Conservation (phyloP, 768 basidiomycete species). For the Mycena crocata region DNA sequence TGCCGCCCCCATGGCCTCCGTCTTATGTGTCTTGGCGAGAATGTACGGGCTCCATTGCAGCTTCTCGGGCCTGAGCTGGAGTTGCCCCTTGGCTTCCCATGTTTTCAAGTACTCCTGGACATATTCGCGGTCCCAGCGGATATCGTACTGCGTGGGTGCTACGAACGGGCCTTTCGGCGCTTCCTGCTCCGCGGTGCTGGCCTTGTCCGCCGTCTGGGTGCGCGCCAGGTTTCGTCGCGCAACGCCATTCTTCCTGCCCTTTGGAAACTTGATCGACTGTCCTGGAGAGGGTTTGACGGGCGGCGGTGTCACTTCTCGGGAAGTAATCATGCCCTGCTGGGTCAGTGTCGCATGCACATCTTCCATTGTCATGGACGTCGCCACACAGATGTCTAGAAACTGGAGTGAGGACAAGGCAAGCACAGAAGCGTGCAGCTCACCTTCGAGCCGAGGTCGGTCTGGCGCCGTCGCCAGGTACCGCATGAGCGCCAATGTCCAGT, state of each 20-base stretch:
- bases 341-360: conserved; percentile 83
- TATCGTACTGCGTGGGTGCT: conserved; percentile 76
- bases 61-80: conserved; percentile 81
- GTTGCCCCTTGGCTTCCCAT: conserved; percentile 84
- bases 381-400: conserved; percentile 75
- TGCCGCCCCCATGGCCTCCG: conserved; percentile 30
- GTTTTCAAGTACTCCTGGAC: conserved; percentile 73
- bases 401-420: conserved; percentile 22
- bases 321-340: conserved; percentile 80
- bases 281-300: conserved; percentile 76
- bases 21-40: conserved; percentile 58
- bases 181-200: conserved; percentile 45
- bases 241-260: conserved; percentile 74
- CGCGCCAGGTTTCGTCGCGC: conserved; percentile 74
- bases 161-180: conserved; percentile 65
- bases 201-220: conserved; percentile 62
- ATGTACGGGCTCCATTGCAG: conserved; percentile 97
- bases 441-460: conserved; percentile 77
- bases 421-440: conserved; percentile 53
- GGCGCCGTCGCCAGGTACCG: conserved; percentile 73
- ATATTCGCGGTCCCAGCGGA: conserved; percentile 76
- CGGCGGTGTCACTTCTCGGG: conserved; percentile 61
- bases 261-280: conserved; percentile 80
- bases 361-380: conserved; percentile 92
- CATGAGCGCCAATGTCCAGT: conserved; percentile 93